Evolutionary conservation across 2,329 filamentous ascomycete genomes (phyloP), one percentile per base, ranked within the genome.

Genomic region (Ophiognomonia clavigignenti-juglandacearum): DNA sequence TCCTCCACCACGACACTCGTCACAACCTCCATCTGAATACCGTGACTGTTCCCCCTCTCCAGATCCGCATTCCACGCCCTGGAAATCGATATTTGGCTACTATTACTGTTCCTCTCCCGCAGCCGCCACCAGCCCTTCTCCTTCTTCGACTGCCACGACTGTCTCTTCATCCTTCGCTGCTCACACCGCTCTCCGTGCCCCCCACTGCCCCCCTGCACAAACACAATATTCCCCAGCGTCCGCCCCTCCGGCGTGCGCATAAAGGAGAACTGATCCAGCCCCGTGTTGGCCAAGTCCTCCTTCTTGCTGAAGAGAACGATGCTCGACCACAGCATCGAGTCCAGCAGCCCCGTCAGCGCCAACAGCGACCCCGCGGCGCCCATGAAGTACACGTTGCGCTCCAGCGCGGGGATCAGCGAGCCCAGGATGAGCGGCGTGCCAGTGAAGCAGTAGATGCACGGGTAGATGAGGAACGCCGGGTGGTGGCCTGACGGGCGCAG

Each of bases 381-480:
- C 75, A 86, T 83, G 31, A 51, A 51, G 2, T 14, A 2, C 2
- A 27, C 22, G 13, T 36, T 36, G 4, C 13, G 16, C 10, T 51
- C 45, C 19, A 51, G 32, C 2, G n/a, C 2, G 3, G 49, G 42
- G 23, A 51, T 39, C 6, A 51, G 22, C 18, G 73, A 74, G 13
- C 82, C 80, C 0, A 78, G 71, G 4, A 82, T 82, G 1, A 88
- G 69, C 0, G 84, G 84, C 0, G 82, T 70, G 0, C 83, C 87
- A 58, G 83, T 84, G n/a, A 84, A 56, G 6, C 85, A 72, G 59
- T 87, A 87, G 53, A 86, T 82, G 54, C 83, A 58, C 0, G 84
- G 84, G 51, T 88, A 88, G 7, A 85, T 70, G 24, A 85, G 78
- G 52, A 86, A 80, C 8, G 78, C 71, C 5, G 72, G 72, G 50